Conservation (phyloP, 2,329 filamentous ascomycete species). For the Huntiella savannae region DNA sequence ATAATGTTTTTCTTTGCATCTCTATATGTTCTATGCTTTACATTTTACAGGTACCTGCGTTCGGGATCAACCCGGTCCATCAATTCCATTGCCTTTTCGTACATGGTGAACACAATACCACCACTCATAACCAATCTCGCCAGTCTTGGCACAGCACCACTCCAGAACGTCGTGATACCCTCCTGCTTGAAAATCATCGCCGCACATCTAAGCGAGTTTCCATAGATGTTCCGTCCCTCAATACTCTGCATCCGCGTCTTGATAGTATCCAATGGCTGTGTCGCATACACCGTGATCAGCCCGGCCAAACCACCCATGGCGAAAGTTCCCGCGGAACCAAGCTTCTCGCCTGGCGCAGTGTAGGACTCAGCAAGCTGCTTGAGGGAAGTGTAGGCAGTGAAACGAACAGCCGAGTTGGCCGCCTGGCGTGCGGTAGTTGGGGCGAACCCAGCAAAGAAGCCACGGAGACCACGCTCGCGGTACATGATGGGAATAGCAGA, state of each 20-base stretch:
- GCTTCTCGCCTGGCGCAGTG: slow-evolving; percentile 83
- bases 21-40: background rate
- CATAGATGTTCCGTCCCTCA: slow-evolving; percentile 62
- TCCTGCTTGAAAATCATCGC: slow-evolving; percentile 72
- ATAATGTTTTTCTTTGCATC: background rate
- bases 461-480: slow-evolving; percentile 68
- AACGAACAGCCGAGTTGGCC: slow-evolving; percentile 81
- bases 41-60: slow-evolving; percentile 53
- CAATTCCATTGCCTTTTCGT: slow-evolving; percentile 88
- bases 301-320: slow-evolving; percentile 78
- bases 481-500: slow-evolving; percentile 77
- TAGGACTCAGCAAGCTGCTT: slow-evolving; percentile 86
- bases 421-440: slow-evolving; percentile 89
- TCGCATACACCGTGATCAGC: slow-evolving; percentile 70
- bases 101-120: slow-evolving; percentile 96
- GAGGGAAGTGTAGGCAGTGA: slow-evolving; percentile 75
- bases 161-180: slow-evolving; percentile 82
- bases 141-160: slow-evolving; percentile 70
- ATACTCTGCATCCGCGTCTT: slow-evolving; percentile 98
- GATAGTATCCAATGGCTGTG: slow-evolving; percentile 67
- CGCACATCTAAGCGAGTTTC: slow-evolving; percentile 73
- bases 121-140: slow-evolving; percentile 76
- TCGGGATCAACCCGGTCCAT: slow-evolving; percentile 68
- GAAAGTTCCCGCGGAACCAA: slow-evolving; percentile 75
- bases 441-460: slow-evolving; percentile 93